Base-by-base conservation (phyloP, 345 rosid species). In the Eucalyptus sideroxylon region DNA sequence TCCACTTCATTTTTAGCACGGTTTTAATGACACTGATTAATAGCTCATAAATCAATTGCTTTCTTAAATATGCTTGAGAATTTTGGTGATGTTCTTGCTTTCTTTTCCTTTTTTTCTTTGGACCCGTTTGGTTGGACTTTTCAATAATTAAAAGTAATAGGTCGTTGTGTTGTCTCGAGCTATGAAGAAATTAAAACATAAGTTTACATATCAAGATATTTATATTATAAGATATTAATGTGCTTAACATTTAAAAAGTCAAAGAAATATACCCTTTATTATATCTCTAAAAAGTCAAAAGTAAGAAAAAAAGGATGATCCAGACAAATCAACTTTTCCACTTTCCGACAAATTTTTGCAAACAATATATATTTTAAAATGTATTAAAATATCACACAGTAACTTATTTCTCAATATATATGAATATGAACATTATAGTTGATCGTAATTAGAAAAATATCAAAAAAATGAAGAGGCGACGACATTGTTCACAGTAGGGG, bases 401-500 rank as follows among this genome's bases (percentile, higher is more conserved):
- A 34, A n/a, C 77, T n/a, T 16, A 4, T 65, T 11, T n/a, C 5
- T 65, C 10, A 4, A n/a, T n/a, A n/a, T 65, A 65, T 7, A 4
- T 65, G 16, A n/a, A 34, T 69, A 69, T 9, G 7, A 17, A 17
- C 3, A 5, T 34, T 69, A 34, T 5, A 34, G 8, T 17, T 5
- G 7, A 69, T 34, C 1, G 3, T 17, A 17, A 14, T 69, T 17
- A 34, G 4, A 16, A 34, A 69, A 34, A 34, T 6, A 8, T 27
- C 1, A 27, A 14, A 62, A 53, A 5, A 67, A 16, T 17, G 60
- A 55, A 62, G 14, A 14, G 1, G 0, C 0, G 3, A 50, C 53
- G 0, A 3, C 3, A 1, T 3, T 6, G 3, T 50, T 15, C 3
- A 50, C 19, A 50, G 3, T 5, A 5, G 6, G 0, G 7, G 3